Evolutionary conservation across 148 eudicot genomes (phyloP).

Genomic region (Chenopodium quinoa): DNA sequence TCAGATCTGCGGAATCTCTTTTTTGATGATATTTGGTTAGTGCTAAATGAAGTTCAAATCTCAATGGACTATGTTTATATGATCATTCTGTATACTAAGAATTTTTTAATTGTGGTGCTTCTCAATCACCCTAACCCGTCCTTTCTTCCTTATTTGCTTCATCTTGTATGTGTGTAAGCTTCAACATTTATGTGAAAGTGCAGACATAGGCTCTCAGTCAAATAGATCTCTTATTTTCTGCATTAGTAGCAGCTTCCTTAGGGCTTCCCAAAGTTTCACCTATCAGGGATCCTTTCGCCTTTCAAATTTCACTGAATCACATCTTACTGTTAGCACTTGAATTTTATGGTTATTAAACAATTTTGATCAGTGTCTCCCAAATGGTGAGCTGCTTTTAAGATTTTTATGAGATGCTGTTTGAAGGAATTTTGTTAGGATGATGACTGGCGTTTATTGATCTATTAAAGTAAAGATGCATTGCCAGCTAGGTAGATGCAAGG

Average conservation of each 20-base stretch:
- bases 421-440: neutral
- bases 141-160: neutral
- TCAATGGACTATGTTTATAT: neutral
- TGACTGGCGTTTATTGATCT: neutral
- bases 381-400: neutral
- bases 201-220: neutral
- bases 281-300: neutral
- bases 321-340: neutral
- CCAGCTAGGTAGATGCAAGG: neutral
- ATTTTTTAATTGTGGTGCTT: neutral
- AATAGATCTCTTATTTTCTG: neutral
- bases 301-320: neutral
- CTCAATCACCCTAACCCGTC: neutral
- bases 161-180: neutral
- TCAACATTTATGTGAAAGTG: neutral
- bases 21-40: neutral
- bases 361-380: neutral
- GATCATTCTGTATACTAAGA: neutral
- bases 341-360: neutral
- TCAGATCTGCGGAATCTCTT: neutral
- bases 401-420: neutral
- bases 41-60: neutral
- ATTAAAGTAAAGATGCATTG: neutral
- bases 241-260: neutral
- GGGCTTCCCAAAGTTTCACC: neutral